A percentile compares a stretch with the other conserved stretches of the same genome.
phyloP scores from a whole-genome alignment of 805 yeast species.

The Hanseniaspora lachancei region DNA sequence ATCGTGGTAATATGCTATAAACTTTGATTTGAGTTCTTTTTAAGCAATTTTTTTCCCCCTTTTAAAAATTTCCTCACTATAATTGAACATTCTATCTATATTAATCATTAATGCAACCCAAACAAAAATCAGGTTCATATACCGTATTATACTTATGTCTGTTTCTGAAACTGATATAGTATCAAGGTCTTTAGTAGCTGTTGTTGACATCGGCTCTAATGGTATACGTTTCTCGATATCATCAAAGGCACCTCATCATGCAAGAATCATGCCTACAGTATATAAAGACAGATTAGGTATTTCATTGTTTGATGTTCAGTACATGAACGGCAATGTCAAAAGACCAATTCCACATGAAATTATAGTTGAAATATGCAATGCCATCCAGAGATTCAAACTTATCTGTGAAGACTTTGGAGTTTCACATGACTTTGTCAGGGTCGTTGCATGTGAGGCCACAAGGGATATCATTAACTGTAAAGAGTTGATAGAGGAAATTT shows the following conservation, averaged over 20 bases:
- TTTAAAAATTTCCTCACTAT: too few relatives aligned
- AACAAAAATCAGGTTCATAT: neutral
- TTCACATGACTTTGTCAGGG: conserved; percentile 42
- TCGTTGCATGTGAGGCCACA: conserved; percentile 65
- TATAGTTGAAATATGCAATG: conserved; percentile 45
- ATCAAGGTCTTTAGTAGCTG: conserved; percentile 45
- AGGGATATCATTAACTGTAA: conserved; percentile 54
- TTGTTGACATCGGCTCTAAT: conserved; percentile 67
- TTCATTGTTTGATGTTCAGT: conserved; percentile 52
- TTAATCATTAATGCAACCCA: neutral
- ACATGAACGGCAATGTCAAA: conserved; percentile 31
- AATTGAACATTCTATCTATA: too few relatives aligned
- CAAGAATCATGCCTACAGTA: conserved; percentile 64
- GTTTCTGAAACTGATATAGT: conserved; percentile 40
- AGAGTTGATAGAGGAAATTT: conserved; percentile 44
- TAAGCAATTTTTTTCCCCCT: too few relatives aligned
- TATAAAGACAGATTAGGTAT: conserved; percentile 63
- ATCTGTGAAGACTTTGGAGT: conserved; percentile 69
- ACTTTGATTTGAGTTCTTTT: too few relatives aligned
- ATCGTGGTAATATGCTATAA: too few relatives aligned
- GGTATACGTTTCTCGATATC: conserved; percentile 63
- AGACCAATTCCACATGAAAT: conserved; percentile 46
- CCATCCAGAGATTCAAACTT: conserved; percentile 53
- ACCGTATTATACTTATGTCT: neutral
- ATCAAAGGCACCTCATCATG: conserved; percentile 54